Evolutionary conservation across 176 grass and related monocot genomes (phyloP), one percentile per base, ranked within the genome.

Genomic region (Calamus simplicifolius): DNA sequence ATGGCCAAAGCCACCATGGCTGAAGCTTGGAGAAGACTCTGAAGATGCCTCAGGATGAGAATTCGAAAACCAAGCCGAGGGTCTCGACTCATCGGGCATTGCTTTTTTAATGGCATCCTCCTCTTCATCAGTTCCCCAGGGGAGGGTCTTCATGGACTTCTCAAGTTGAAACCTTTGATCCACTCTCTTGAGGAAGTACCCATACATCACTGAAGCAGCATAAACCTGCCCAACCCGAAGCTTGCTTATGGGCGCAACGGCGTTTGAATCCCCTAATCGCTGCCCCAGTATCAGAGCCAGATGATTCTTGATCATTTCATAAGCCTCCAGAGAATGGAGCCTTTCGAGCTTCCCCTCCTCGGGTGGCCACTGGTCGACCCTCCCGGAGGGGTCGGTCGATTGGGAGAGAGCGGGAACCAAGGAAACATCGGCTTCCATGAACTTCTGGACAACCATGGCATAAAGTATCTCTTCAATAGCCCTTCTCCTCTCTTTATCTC

Each of bases 261-360:
- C 5, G 73, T 72, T 73, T 50, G 88, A 66, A 59, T 84, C 81
- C 58, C 84, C 48, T 57, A 72, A 57, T 25, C 76, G 84, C 64
- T 93, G 88, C 52, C 94, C 94, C 31, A 98, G 61, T 63, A 98
- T 98, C 61, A 98, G 94, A 66, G 85, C 8, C 14, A 98, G 79
- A 27, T 98, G 88, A 55, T 93, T 98, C 81, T 98, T 84, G 4
- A 98, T 98, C 94, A 98, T 98, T 64, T 98, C 94, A 74, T 89
- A 86, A 19, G 94, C 88, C 69, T 92, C 88, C 0, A 43, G 25
- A 8, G 94, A 98, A 54, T 98, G 94, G 52, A 98, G 49, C 30
- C 26, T 67, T 76, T 85, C 79, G 18, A 98, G 76, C 66, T 85
- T 92, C 67, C 69, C 79, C 57, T 85, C 88, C 60, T 81, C 59